A percentile compares a stretch with the other conserved stretches of the same genome.
Conservation (phyloP, 2,329 filamentous ascomycete genomes). For the Paraconiothyrium sp. region DNA sequence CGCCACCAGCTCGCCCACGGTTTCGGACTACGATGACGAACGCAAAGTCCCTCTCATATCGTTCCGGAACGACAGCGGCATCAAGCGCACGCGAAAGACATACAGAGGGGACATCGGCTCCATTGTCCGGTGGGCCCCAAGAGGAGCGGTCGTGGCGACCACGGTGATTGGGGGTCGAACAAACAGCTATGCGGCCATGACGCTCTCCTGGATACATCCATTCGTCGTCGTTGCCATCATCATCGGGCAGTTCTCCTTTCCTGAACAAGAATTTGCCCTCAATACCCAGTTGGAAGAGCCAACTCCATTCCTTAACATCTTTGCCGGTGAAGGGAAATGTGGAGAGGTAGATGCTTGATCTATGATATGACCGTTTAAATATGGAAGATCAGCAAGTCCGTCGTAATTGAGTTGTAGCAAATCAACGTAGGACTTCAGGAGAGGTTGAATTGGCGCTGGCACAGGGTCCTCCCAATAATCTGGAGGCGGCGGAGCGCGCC, state of each 20-base stretch:
- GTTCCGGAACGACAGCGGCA: constrained; percentile 25
- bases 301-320: constrained; percentile 36
- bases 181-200: neutral
- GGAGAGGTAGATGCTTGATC: constrained; percentile 30
- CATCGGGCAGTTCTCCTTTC: constrained; percentile 15
- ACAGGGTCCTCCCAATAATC: neutral
- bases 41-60: constrained; percentile 20
- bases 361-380: constrained; percentile 14
- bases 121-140: constrained; percentile 9
- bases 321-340: constrained; percentile 37
- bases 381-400: constrained; percentile 30
- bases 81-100: constrained; percentile 36
- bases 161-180: constrained; percentile 2
- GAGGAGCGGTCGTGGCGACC: constrained; percentile 21
- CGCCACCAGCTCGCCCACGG: constrained; percentile 11
- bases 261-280: constrained; percentile 29
- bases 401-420: constrained; percentile 33
- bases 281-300: constrained; percentile 29
- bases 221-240: constrained; percentile 11
- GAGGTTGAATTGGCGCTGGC: neutral
- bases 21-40: constrained; percentile 33
- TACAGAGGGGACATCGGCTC: constrained; percentile 26
- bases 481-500: constrained; percentile 16
- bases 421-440: constrained; percentile 24
- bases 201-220: neutral